Evolutionary conservation across 108 stramenopile genomes (phyloP), one percentile per base, ranked within the genome.

Genomic region (Cylindrotheca closterium): DNA sequence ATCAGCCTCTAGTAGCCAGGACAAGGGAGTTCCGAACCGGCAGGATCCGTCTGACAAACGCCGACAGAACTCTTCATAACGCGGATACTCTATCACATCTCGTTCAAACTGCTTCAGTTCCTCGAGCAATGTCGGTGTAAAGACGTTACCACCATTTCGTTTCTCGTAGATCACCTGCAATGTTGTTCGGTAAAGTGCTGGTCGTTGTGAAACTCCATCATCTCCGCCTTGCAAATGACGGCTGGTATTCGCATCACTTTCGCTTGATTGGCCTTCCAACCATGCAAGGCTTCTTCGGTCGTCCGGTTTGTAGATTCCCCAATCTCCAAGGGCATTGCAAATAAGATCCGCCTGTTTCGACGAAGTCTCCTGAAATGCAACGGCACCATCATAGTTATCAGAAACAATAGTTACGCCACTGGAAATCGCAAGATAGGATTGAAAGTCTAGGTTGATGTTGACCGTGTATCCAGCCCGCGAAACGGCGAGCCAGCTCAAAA

Each of bases 121-220:
- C 31, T 60, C 28, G 26, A 60, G 59, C 18, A 60, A 34, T 2
- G 37, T 42, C 23, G 59, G 45, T 46, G 28, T 42, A 24, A 60
- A 60, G 23, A 60, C 59, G 24, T 60, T 60, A 12, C 59, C 59
- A 1, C 59, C 59, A 32, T 47, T 42, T 21, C 59, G 59, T 46
- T 60, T 60, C 45, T 60, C 21, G 23, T 60, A 60, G 37, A 60
- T 60, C 15, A 60, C 28, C n/a, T 34, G 28, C 17, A 60, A 15
- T 10, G 7, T 10, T 15, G 37, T 42, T 10, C 7, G 15, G 10
- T 42, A 7, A 10, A 10, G 10, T 15, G 10, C 37, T 15, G 37
- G 37, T 15, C 10, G 15, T 15, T 42, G 37, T n/a, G n/a, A n/a
- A n/a, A n/a, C n/a, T n/a, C n/a, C n/a, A n/a, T n/a, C n/a, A n/a